These are phyloP conservation scores for Ambrosiella cleistominuta DNA, from an alignment of 2,329 filamentous ascomycete species.

Conservation along the genomic window DNA sequence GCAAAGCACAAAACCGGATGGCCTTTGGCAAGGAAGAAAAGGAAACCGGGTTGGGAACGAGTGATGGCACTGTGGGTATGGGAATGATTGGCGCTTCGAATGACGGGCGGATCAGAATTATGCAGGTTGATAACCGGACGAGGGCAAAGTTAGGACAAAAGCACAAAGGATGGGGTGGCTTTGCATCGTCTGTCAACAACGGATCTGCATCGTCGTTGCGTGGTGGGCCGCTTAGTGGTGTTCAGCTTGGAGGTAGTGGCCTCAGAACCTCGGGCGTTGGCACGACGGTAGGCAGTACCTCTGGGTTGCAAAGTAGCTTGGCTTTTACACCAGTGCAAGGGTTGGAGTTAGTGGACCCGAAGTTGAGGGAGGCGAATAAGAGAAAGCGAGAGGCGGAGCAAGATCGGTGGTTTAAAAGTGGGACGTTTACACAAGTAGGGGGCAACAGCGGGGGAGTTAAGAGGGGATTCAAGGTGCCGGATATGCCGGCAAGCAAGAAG, in stretches of 20 bases:
- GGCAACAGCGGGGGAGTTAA: conserved; percentile 17
- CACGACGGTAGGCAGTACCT: conserved; percentile 37
- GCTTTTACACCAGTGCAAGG: conserved; percentile 92
- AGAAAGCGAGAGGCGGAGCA: conserved; percentile 87
- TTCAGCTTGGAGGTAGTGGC: conserved; percentile 40
- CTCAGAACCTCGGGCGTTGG: conserved; percentile 71
- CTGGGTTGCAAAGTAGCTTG: conserved; percentile 66
- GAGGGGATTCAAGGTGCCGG: conserved; percentile 68
- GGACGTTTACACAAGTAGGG: conserved; percentile 84
- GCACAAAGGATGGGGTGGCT: conserved; percentile 83
- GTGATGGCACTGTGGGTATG: conserved; percentile 70
- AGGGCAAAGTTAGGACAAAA: conserved; percentile 86
- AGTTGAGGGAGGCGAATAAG: conserved; percentile 69
- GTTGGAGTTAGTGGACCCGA: conserved; percentile 86
- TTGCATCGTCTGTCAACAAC: conserved; percentile 65
- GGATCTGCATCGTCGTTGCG: conserved; percentile 58
- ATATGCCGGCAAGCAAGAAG: conserved; percentile 56
- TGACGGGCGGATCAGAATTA: conserved; percentile 71
- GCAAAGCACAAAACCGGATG: conserved; percentile 92
- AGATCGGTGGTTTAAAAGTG: conserved; percentile 90
- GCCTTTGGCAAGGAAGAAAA: conserved; percentile 90
- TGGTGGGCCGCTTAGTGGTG: conserved; percentile 4
- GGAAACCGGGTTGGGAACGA: conserved; percentile 77
- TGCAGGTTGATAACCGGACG: conserved; percentile 85
- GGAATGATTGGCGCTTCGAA: conserved; percentile 88